Evolutionary conservation across 108 stramenopile genomes (phyloP), one percentile per base, ranked within the genome.

Genomic region (Conticribra weissflogii): DNA sequence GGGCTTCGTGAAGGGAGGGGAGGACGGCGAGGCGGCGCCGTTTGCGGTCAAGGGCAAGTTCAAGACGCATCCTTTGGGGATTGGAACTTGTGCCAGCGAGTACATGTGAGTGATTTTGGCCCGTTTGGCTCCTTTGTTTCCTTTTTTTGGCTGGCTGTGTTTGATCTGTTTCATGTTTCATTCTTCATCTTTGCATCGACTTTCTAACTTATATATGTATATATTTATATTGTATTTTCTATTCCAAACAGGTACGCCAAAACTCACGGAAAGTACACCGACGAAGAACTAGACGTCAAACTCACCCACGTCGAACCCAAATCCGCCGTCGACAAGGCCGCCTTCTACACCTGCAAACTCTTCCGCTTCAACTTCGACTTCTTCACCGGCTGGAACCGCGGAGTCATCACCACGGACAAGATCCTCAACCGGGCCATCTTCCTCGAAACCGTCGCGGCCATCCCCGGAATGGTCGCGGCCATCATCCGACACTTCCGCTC

Each of bases 371-470:
- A 75, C 16, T 91, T 94, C 69, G 93, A 91, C 49, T 84, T 18
- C 59, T 54, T 54, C 8, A 72, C 73, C 15, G 55, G 58, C 16
- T 94, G 93, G 93, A 88, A 77, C 45, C 69, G 79, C 29, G 83
- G 88, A 3, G 52, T 56, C 17, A 81, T 88, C 18, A 90, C 85
- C 12, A 54, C 66, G n/a, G 60, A 79, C 41, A 90, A 92, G 53
- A 76, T 93, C 5, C 66, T 96, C 71, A 73, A 93, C 44, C 86
- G 91, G 7, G 88, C 85, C 27, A 91, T 96, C 66, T 95, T 78
- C 59, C 78, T 96, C 12, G 96, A 96, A 71, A 94, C 93, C 1
- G 80, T 93, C 58, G 96, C 96, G 3, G 96, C 92, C n/a, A 92
- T 95, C 27, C 93, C 93, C 0, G 94, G 90, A 28, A 89, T 93